Percentiles rank a stretch among this genome's conserved stretches.
Evolutionary conservation across 345 rosid genomes (phyloP).

Genomic region (Lagerstroemia speciosa): DNA sequence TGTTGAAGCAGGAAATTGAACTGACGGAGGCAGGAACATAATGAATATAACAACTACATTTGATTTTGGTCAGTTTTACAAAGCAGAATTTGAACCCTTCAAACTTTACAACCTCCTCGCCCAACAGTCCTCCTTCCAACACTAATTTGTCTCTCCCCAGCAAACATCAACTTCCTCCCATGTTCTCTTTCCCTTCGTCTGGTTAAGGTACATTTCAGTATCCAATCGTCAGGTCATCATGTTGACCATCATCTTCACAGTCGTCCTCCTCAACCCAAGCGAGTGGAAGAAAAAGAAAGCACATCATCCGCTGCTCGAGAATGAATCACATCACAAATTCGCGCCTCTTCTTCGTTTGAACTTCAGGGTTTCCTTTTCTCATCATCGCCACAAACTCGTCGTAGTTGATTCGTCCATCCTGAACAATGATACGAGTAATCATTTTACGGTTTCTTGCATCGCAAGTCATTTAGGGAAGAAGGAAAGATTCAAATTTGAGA

Average conservation of each 20-base stretch:
- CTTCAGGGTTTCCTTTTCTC: slow-evolving; percentile 87
- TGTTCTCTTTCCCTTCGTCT: background rate
- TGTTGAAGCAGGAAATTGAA: too few relatives aligned
- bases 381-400: slow-evolving; percentile 97
- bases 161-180: background rate
- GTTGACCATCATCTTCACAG: background rate
- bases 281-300: background rate
- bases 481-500: background rate
- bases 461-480: background rate
- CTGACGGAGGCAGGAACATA: slow-evolving; percentile 6
- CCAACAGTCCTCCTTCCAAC: background rate
- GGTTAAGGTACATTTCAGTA: background rate
- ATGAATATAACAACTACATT: background rate
- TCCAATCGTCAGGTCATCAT: background rate
- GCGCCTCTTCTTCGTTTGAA: slow-evolving; percentile 81
- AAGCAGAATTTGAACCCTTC: background rate
- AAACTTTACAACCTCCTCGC: background rate
- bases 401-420: slow-evolving; percentile 89
- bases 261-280: background rate
- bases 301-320: background rate
- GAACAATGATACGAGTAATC: slow-evolving; percentile 2
- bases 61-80: background rate
- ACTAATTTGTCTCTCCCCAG: background rate
- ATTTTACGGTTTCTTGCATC: background rate
- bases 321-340: slow-evolving; percentile 31